Evolutionary conservation across 75 land plant genomes (phyloP).

Genomic region (Larix kaempferi): DNA sequence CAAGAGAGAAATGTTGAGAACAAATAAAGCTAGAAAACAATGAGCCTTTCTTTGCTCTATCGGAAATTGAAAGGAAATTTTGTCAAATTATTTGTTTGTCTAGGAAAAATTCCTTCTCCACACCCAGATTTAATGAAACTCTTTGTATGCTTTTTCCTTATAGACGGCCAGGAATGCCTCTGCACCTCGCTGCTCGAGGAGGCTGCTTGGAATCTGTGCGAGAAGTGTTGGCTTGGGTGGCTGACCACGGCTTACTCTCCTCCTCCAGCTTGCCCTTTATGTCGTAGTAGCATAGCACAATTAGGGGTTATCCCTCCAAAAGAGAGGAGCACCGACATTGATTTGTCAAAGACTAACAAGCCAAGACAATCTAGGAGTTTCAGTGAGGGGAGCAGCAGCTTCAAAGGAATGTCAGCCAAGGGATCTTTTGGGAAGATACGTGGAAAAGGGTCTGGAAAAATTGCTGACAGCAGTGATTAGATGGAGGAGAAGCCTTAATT

Average conservation of each 20-base stretch:
- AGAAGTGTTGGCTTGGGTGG: slow-evolving; percentile 84
- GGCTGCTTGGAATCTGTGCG: slow-evolving; percentile 62
- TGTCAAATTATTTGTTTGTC: not conserved
- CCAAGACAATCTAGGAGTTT: slow-evolving; percentile 38
- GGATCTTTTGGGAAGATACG: slow-evolving; percentile 37
- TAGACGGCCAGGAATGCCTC: slow-evolving; percentile 53
- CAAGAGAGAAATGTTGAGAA: too few species aligned
- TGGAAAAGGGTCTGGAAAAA: slow-evolving; percentile 43
- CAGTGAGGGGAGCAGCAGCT: slow-evolving; percentile 68
- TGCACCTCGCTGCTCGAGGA: slow-evolving; percentile 77
- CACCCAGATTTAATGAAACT: not conserved
- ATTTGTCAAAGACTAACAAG: slow-evolving; percentile 31
- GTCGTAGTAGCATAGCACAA: slow-evolving; percentile 65
- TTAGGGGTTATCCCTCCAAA: slow-evolving; percentile 44
- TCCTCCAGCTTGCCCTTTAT: slow-evolving; percentile 77
- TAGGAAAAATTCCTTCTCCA: not conserved
- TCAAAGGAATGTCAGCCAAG: slow-evolving; percentile 53
- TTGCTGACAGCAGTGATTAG: slow-evolving; percentile 40
- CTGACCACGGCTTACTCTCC: slow-evolving; percentile 36
- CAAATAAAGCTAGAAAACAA: too few species aligned
- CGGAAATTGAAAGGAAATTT: not conserved
- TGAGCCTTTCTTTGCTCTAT: too few species aligned
- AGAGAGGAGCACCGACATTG: slow-evolving; percentile 16
- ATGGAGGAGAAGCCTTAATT: slow-evolving; percentile 12
- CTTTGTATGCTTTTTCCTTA: slow-evolving; percentile 6